Evolutionary conservation across 176 grass and related monocot species (phyloP).

Genomic region (Eleusine coracana): DNA sequence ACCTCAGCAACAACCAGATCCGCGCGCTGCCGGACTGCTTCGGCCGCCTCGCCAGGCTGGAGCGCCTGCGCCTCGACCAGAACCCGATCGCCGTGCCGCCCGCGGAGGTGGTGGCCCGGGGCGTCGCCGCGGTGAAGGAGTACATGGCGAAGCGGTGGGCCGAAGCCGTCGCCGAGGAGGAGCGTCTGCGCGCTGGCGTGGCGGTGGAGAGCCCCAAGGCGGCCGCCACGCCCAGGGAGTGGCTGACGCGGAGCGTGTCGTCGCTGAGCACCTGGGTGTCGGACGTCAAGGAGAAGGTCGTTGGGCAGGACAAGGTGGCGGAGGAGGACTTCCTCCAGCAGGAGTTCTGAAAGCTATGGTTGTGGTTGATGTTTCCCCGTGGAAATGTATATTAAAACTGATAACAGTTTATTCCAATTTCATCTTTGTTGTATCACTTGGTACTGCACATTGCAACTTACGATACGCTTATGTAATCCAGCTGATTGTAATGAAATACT

Average conservation of each 20-base stretch:
- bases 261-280: conserved; percentile 61
- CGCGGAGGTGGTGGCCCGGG: conserved; percentile 50
- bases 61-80: conserved; percentile 70
- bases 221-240: conserved; percentile 48
- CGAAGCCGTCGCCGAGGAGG: conserved; percentile 55
- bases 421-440: neutral
- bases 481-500: neutral
- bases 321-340: conserved; percentile 68
- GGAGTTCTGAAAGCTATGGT: conserved; percentile 42
- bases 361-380: too few relatives aligned
- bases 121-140: conserved; percentile 48
- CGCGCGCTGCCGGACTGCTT: conserved; percentile 75
- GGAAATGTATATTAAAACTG: neutral
- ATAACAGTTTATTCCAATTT: neutral
- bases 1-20: conserved; percentile 98
- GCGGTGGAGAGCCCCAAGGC: conserved; percentile 42
- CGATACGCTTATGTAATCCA: neutral
- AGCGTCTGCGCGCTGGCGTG: conserved; percentile 24
- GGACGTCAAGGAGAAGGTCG: conserved; percentile 43
- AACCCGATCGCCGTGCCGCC: conserved; percentile 77
- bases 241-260: conserved; percentile 68
- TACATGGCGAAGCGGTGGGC: conserved; percentile 68
- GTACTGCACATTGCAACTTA: neutral
- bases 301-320: conserved; percentile 25
- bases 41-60: conserved; percentile 56